A percentile compares a stretch with the other conserved stretches of the same genome.
phyloP scores from a whole-genome alignment of 106 monocot species.

The Triglochin maritima region DNA sequence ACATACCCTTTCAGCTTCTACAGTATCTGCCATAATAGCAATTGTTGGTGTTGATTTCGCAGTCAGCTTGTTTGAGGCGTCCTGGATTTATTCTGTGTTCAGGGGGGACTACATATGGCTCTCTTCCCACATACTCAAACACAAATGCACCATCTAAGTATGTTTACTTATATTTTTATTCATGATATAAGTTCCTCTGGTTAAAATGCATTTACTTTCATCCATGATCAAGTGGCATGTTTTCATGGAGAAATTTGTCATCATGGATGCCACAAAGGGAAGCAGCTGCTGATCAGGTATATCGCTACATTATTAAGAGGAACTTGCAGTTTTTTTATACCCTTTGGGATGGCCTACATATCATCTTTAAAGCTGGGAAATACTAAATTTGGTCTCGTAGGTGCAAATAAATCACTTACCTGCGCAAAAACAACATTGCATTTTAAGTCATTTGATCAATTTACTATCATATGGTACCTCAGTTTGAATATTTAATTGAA shows the following conservation, averaged over 20 bases:
- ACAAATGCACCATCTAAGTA: conserved; percentile 49
- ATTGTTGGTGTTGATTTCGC: conserved; percentile 9
- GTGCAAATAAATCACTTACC: no score
- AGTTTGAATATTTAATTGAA: no score
- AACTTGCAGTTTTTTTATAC: neutral
- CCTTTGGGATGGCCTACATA: neutral
- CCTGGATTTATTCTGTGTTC: conserved; percentile 87
- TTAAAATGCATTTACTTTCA: conserved; percentile 8
- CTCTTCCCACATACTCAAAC: conserved; percentile 65
- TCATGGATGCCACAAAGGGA: conserved; percentile 81
- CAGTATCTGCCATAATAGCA: neutral
- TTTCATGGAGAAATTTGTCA: conserved; percentile 68
- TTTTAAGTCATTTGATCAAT: no score
- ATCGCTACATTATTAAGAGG: neutral
- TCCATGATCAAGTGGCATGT: conserved; percentile 30
- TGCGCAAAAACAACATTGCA: no score
- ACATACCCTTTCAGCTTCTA: neutral
- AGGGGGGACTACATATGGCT: conserved; percentile 82
- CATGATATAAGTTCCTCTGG: neutral
- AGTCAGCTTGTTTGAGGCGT: conserved; percentile 79
- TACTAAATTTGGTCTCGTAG: no score
- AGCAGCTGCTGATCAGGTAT: conserved; percentile 43
- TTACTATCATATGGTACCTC: no score
- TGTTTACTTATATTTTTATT: conserved; percentile 4
- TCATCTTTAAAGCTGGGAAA: no score